These are phyloP conservation scores for Neurospora discreta DNA, from an alignment of 495 filamentous ascomycete species.

Conservation along the genomic window DNA sequence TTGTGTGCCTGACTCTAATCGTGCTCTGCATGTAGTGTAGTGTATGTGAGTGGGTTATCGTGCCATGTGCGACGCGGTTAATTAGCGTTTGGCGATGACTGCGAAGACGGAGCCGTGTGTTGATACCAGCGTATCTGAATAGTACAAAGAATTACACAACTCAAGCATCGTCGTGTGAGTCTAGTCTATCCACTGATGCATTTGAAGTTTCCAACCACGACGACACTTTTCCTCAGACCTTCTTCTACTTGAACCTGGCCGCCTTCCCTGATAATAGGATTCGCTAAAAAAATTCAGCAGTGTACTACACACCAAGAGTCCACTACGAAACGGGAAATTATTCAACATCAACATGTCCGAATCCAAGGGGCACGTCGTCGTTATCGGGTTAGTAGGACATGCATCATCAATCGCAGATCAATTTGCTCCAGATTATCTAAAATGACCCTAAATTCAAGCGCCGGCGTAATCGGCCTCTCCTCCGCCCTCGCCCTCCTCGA, in stretches of 20 bases:
- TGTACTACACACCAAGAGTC: background rate
- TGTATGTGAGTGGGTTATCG: background rate
- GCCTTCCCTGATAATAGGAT: background rate
- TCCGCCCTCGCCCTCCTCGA: constrained; percentile 40
- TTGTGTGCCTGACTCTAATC: background rate
- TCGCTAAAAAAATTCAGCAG: background rate
- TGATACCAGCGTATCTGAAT: background rate
- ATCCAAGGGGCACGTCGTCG: constrained; percentile 2
- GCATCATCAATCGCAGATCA: background rate
- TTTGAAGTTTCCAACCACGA: background rate
- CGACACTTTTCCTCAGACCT: background rate
- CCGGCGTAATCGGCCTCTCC: constrained; percentile 48
- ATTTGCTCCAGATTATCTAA: background rate
- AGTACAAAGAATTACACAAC: background rate
- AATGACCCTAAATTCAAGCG: constrained; percentile 22
- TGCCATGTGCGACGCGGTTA: background rate
- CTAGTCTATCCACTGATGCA: background rate
- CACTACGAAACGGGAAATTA: background rate
- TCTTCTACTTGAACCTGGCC: background rate
- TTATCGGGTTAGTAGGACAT: constrained; percentile 1
- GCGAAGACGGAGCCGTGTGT: background rate
- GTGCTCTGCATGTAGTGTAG: background rate
- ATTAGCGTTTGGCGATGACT: background rate
- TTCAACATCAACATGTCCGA: background rate
- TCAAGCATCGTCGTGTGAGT: background rate